Evolutionary conservation across 1,139 yeast genomes (phyloP), one percentile per base, ranked within the genome.

Genomic region (Kodamaea sp.): DNA sequence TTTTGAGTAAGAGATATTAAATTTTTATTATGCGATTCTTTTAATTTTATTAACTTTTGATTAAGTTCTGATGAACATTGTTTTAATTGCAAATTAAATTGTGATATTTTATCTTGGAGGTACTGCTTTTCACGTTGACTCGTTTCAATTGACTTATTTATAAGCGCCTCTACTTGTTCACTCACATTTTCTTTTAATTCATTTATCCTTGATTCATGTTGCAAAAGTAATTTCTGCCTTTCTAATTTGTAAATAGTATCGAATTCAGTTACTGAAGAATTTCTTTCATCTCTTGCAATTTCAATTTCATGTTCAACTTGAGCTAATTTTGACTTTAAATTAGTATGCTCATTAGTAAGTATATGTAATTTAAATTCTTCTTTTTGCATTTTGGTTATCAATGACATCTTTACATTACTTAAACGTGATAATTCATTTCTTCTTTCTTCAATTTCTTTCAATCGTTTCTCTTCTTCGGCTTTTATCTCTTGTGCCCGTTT

Each of bases 131-230:
- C 53, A 44, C 35, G 60, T 61, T 32, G 60, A 48, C 32, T 58
- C 49, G 27, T 52, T 45, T 5, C 63, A 48, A 45, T 64, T 65
- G 37, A 41, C 11, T 5, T 57, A 48, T 52, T 49, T 26, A 69
- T 62, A 8, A 69, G 47, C 8, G 50, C 44, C 34, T 75, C 77
- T 6, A 72, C 62, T 43, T 67, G 58, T 2, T 41, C 47, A 2
- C 60, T 50, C 7, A 61, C 69, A 6, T 54, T 53, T 41, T 68
- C 72, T 36, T 70, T 70, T 32, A 73, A 50, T 12, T 57, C 54
- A 39, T 66, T 61, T 10, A 74, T 52, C 24, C 44, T 34, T 2
- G 38, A 27, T 25, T 49, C 52, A 23, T 49, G 53, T 9, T 41
- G 37, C 8, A 46, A 29, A 11, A 46, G 10, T n/a, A 41, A 25